A percentile compares a stretch with the other conserved stretches of the same genome.
Conservation (phyloP, 2,329 filamentous ascomycete genomes). For the Blastomyces gilchristii region DNA sequence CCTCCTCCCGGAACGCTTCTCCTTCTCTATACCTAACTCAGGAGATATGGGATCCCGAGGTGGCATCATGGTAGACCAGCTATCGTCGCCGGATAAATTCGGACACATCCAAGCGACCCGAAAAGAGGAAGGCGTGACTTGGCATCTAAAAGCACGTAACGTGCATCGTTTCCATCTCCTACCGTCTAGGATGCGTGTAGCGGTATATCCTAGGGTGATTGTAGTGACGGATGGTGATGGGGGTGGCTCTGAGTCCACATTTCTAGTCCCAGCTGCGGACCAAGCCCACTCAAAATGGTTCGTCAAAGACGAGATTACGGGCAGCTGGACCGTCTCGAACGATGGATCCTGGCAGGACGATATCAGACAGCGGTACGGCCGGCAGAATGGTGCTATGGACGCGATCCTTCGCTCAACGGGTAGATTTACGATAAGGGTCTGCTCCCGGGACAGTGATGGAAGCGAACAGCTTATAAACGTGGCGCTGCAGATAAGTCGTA, state of each 20-base stretch:
- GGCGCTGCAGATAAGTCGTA: constrained; percentile 47
- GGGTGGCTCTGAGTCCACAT: constrained; percentile 10
- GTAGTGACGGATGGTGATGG: constrained; percentile 14
- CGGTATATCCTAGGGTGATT: constrained; percentile 14
- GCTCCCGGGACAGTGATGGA: constrained; percentile 20
- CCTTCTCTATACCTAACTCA: constrained; percentile 42
- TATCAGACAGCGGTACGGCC: constrained; percentile 30
- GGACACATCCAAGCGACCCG: constrained; percentile 39
- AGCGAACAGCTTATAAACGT: constrained; percentile 19
- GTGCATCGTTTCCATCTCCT: constrained; percentile 34
- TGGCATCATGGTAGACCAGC: constrained; percentile 42
- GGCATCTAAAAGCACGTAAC: constrained; percentile 36
- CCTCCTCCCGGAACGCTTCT: constrained; percentile 32
- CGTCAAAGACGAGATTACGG: constrained; percentile 15
- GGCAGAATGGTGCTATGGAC: constrained; percentile 45
- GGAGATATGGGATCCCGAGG: constrained; percentile 44
- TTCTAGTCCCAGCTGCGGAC: constrained; percentile 12
- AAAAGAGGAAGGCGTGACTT: constrained; percentile 19
- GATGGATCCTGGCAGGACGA: constrained; percentile 20
- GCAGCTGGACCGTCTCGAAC: constrained; percentile 18
- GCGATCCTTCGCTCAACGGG: constrained; percentile 43
- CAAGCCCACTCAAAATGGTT: constrained; percentile 19
- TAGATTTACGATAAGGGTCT: constrained; percentile 27
- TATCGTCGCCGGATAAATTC: constrained; percentile 41
- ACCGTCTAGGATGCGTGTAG: not conserved